Conservation (phyloP, 352 stramenopile species). For the Peronospora farinosa region DNA sequence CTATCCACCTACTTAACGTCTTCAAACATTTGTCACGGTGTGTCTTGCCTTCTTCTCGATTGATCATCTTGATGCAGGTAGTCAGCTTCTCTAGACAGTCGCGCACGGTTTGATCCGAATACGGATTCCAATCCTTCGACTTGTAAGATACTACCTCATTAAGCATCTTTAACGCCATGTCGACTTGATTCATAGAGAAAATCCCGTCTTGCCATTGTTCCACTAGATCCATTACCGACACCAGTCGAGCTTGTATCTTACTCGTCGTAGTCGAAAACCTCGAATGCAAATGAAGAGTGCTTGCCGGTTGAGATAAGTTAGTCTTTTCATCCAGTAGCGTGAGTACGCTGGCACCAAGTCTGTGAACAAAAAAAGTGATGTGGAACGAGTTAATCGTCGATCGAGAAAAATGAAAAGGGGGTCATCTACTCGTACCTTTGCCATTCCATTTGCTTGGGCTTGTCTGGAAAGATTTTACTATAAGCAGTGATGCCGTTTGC, state of each 20-base stretch:
- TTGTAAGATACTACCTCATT: slow-evolving; percentile 10
- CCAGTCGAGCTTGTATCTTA: background rate
- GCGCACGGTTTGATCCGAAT: slow-evolving; percentile 3
- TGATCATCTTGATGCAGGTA: slow-evolving; percentile 18
- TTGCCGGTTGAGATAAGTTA: background rate
- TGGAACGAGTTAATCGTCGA: background rate
- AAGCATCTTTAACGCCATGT: slow-evolving; percentile 17
- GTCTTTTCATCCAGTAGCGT: slow-evolving; percentile 2
- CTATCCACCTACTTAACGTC: slow-evolving; percentile 13
- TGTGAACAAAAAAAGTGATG: background rate
- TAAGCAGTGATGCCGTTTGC: slow-evolving; percentile 7
- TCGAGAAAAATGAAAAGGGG: background rate
- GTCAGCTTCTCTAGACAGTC: slow-evolving; percentile 18
- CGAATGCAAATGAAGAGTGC: background rate
- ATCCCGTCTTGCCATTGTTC: slow-evolving; percentile 24
- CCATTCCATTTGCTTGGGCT: slow-evolving; percentile 5
- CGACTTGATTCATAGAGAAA: slow-evolving; percentile 29
- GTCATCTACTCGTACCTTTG: slow-evolving; percentile 10
- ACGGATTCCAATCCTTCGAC: slow-evolving; percentile 14
- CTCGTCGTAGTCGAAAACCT: slow-evolving; percentile 3
- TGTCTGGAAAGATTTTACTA: slow-evolving; percentile 7
- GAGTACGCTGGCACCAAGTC: slow-evolving; percentile 8
- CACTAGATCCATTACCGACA: slow-evolving; percentile 7
- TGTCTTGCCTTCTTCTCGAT: background rate
- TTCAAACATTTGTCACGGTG: slow-evolving; percentile 19